Percentiles rank a stretch among this genome's conserved stretches.
These are phyloP conservation scores for Aegilops speltoides DNA, from an alignment of 176 grass and related monocot species.

Conservation along the genomic window DNA sequence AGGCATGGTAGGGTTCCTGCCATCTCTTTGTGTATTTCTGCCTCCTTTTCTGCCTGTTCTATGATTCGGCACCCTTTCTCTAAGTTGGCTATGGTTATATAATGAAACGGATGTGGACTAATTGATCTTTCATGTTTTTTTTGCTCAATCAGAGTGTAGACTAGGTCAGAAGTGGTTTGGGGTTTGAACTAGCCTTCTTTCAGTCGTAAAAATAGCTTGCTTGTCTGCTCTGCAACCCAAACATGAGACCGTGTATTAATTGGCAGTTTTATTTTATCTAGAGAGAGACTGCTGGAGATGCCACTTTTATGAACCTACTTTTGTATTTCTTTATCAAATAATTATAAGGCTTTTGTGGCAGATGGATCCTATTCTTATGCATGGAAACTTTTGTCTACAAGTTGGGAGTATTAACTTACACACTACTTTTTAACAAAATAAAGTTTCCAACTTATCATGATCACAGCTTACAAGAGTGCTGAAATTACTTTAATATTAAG, in stretches of 20 bases:
- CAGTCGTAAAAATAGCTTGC: not conserved
- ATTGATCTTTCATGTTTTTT: not conserved
- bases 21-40: conserved; percentile 1
- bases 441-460: not conserved
- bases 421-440: not conserved
- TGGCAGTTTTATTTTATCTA: not conserved
- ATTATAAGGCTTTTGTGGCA: not conserved
- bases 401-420: not conserved
- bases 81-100: conserved; percentile 24
- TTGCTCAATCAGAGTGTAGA: not conserved
- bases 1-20: not conserved
- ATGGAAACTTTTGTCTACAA: not conserved
- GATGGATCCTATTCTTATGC: not conserved
- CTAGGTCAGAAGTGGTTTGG: conserved; percentile 6
- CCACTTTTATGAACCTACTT: not conserved
- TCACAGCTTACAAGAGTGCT: not conserved
- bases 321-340: not conserved
- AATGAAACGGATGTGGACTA: not conserved
- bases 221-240: not conserved
- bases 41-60: not conserved
- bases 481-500: not conserved
- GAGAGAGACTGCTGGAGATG: not conserved
- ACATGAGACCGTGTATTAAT: not conserved
- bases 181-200: not conserved
- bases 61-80: not conserved